Percentiles rank a stretch among this genome's conserved stretches.
These are phyloP conservation scores for Rutstroemia sydowiana DNA, from an alignment of 2,329 filamentous ascomycete genomes.

Conservation along the genomic window DNA sequence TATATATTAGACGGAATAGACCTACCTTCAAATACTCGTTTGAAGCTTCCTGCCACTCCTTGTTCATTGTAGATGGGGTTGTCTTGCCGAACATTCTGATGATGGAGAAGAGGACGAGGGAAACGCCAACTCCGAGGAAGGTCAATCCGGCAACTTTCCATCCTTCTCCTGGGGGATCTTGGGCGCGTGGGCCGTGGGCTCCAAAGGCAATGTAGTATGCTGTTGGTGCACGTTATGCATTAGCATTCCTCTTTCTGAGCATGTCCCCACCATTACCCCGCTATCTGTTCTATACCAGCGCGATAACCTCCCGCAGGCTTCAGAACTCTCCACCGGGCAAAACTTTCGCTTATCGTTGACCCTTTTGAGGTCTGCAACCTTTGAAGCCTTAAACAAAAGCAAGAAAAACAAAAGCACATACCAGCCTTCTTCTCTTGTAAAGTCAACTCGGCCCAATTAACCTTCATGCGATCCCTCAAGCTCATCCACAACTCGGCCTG, in stretches of 20 bases:
- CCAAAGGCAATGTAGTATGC: slow-evolving; percentile 99
- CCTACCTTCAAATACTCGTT: slow-evolving; percentile 92
- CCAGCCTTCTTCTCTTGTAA: slow-evolving; percentile 98
- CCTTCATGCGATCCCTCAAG: slow-evolving; percentile 97
- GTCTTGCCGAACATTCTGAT: slow-evolving; percentile 67
- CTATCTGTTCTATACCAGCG: too few relatives aligned
- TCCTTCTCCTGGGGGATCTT: slow-evolving; percentile 75
- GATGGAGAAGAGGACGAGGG: slow-evolving; percentile 62
- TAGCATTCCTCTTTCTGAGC: background rate
- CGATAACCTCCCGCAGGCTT: too few relatives aligned
- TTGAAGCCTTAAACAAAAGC: background rate
- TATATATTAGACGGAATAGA: background rate
- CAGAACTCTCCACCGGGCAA: too few relatives aligned
- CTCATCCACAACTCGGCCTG: slow-evolving; percentile 99
- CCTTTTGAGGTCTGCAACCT: too few relatives aligned
- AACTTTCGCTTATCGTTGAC: too few relatives aligned
- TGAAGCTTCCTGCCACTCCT: slow-evolving; percentile 91
- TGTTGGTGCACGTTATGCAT: slow-evolving; percentile 35
- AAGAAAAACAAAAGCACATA: slow-evolving; percentile 41
- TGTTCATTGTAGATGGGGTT: slow-evolving; percentile 80
- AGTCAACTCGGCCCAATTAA: slow-evolving; percentile 91
- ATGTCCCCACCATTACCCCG: background rate
- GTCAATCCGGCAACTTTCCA: slow-evolving; percentile 72
- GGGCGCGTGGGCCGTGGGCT: slow-evolving; percentile 84
- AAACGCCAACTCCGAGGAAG: slow-evolving; percentile 56